Conservation (phyloP, 1,139 yeast species). For the Meyerozyma guilliermondii region DNA sequence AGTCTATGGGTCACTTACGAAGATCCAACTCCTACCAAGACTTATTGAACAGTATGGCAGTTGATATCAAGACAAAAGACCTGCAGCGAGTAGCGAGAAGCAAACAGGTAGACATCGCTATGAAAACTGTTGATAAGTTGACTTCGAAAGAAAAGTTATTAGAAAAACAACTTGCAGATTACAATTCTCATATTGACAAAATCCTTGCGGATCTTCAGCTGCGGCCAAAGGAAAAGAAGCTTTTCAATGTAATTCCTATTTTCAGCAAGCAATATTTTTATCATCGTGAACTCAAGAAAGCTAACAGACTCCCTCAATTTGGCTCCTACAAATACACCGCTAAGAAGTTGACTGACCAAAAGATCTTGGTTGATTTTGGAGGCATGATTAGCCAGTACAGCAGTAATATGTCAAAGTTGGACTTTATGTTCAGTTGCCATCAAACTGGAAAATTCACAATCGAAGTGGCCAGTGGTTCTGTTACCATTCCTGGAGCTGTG, state of each 20-base stretch:
- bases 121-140: conserved; percentile 55
- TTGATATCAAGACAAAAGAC: conserved; percentile 77
- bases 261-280: conserved; percentile 79
- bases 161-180: conserved; percentile 57
- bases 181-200: conserved; percentile 63
- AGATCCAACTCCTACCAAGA: conserved; percentile 74
- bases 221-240: conserved; percentile 45
- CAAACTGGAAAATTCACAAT: conserved; percentile 67
- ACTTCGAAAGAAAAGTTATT: conserved; percentile 59
- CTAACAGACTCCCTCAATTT: conserved; percentile 67
- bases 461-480: conserved; percentile 50
- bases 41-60: conserved; percentile 75
- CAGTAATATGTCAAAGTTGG: conserved; percentile 56
- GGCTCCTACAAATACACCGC: conserved; percentile 84
- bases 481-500: conserved; percentile 48
- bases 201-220: conserved; percentile 61
- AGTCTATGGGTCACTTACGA: conserved; percentile 59
- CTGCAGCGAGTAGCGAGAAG: conserved; percentile 60
- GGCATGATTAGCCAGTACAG: conserved; percentile 40
- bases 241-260: conserved; percentile 52
- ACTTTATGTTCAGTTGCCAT: conserved; percentile 74
- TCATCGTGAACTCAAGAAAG: conserved; percentile 62
- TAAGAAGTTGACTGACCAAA: conserved; percentile 69
- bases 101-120: conserved; percentile 57
- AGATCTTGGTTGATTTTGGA: conserved; percentile 56